Conservation (phyloP, 2,329 filamentous ascomycete species). For the Ceratocystis alfenasii region DNA sequence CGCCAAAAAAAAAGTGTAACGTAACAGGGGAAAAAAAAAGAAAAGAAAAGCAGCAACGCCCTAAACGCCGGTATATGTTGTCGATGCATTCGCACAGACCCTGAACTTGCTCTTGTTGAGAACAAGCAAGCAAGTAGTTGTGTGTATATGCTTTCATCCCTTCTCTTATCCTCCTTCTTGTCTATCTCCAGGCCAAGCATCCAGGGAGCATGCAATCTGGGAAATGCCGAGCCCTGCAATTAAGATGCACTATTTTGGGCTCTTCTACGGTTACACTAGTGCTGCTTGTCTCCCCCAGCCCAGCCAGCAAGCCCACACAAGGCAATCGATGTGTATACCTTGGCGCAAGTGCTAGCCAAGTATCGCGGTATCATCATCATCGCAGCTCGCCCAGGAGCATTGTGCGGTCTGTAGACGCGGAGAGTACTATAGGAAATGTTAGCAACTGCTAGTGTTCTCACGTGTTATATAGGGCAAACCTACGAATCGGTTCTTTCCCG, state of each 20-base stretch:
- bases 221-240: neutral
- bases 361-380: slow-evolving; percentile 2
- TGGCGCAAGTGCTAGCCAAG: neutral
- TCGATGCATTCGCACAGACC: slow-evolving; percentile 4
- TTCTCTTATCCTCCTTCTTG: neutral
- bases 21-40: neutral
- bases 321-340: neutral
- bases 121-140: neutral
- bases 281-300: neutral
- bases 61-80: slow-evolving; percentile 14
- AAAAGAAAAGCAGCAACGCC: slow-evolving; percentile 7
- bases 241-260: neutral
- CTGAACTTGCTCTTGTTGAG: neutral
- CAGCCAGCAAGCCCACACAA: neutral
- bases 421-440: slow-evolving; percentile 54
- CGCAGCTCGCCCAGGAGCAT: slow-evolving; percentile 68
- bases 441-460: slow-evolving; percentile 25
- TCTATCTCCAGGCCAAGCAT: neutral
- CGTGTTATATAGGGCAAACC: slow-evolving; percentile 34
- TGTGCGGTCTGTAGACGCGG: slow-evolving; percentile 78
- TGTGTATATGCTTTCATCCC: neutral
- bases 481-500: slow-evolving; percentile 72
- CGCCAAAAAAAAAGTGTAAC: neutral
- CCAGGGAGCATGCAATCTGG: neutral
- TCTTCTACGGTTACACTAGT: neutral